phyloP scores from a whole-genome alignment of 495 filamentous ascomycete genomes.

The Neurospora sp. region DNA sequence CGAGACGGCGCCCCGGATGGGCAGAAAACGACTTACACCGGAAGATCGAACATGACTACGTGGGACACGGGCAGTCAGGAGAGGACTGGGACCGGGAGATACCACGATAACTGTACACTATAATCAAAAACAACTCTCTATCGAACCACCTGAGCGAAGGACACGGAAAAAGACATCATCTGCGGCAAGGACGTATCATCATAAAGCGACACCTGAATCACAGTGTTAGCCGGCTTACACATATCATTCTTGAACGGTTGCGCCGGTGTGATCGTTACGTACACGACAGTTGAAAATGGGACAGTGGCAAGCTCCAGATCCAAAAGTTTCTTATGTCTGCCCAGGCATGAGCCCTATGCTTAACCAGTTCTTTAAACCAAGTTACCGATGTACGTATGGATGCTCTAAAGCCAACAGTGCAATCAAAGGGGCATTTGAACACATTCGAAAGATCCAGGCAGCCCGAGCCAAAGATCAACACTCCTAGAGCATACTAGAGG shows the following conservation, averaged over 20 bases:
- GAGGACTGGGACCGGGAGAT: not conserved
- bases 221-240: not conserved
- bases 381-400: not conserved
- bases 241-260: not conserved
- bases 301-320: not conserved
- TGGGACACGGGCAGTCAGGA: not conserved
- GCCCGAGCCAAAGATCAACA: not conserved
- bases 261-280: not conserved
- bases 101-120: conserved; percentile 17
- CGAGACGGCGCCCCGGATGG: not conserved
- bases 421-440: not conserved
- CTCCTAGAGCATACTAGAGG: not conserved
- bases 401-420: not conserved
- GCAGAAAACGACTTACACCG: not conserved
- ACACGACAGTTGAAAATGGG: not conserved
- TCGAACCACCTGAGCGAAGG: not conserved
- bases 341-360: not conserved
- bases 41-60: not conserved
- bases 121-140: conserved; percentile 11
- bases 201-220: not conserved
- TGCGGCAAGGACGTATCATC: not conserved
- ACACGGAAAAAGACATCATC: not conserved
- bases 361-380: not conserved
- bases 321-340: not conserved
- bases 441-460: not conserved